These are phyloP conservation scores for Aspergillus kassunensis DNA, from an alignment of 495 filamentous ascomycete species.

Conservation along the genomic window DNA sequence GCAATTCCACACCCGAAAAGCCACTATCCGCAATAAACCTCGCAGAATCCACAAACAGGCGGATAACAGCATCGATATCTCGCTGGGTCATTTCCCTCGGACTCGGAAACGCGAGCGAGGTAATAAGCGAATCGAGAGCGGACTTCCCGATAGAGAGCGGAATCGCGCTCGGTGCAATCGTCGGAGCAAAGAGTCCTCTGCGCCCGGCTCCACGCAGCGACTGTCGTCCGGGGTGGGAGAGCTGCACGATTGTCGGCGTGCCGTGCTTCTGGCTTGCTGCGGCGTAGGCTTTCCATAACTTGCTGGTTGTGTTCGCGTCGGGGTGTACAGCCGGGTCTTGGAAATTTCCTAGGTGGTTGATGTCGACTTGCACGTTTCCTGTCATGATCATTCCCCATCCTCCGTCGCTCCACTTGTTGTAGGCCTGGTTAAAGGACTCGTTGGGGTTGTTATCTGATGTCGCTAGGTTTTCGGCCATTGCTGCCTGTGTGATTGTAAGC, in stretches of 20 bases:
- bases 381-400: constrained; percentile 49
- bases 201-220: constrained; percentile 42
- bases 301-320: constrained; percentile 28
- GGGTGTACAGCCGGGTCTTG: constrained; percentile 41
- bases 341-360: constrained; percentile 43
- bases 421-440: constrained; percentile 32
- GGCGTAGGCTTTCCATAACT: constrained; percentile 47
- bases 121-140: constrained; percentile 30
- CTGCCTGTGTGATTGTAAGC: constrained; percentile 28
- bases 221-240: constrained; percentile 58
- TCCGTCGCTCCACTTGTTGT: constrained; percentile 48
- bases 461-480: constrained; percentile 47
- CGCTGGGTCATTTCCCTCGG: constrained; percentile 45
- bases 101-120: constrained; percentile 33
- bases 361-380: constrained; percentile 56
- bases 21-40: constrained; percentile 46
- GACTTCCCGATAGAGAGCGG: constrained; percentile 37
- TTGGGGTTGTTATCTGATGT: constrained; percentile 27
- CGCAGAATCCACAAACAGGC: constrained; percentile 46
- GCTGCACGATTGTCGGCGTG: constrained; percentile 50
- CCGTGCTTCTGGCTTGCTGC: constrained; percentile 39
- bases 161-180: constrained; percentile 46
- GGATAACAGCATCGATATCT: constrained; percentile 47
- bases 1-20: constrained; percentile 54
- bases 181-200: constrained; percentile 40